Percentiles rank a stretch among this genome's conserved stretches.
These are phyloP conservation scores for Drosera capensis DNA, from an alignment of 148 eudicot species.

Conservation along the genomic window DNA sequence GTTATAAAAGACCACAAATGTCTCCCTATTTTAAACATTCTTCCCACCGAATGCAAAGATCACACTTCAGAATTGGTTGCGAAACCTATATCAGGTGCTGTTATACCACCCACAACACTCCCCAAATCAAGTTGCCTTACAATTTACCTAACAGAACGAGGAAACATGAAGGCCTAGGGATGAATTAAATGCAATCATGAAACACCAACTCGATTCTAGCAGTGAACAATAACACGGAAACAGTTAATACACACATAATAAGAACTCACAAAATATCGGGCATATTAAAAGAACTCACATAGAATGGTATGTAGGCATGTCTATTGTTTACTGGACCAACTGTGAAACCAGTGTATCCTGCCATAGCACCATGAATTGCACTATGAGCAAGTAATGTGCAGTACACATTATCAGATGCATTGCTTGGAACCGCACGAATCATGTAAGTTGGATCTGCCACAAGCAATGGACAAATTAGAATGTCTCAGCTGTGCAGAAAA, in stretches of 20 bases:
- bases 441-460: slow-evolving; percentile 25
- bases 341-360: slow-evolving; percentile 35
- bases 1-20: too few relatives aligned
- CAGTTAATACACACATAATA: neutral
- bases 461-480: neutral
- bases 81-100: too few relatives aligned
- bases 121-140: too few relatives aligned
- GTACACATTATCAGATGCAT: slow-evolving; percentile 32
- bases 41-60: too few relatives aligned
- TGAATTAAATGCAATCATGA: slow-evolving; percentile 17
- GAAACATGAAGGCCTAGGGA: too few relatives aligned
- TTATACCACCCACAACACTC: too few relatives aligned
- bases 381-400: slow-evolving; percentile 32
- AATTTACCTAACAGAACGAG: too few relatives aligned
- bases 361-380: slow-evolving; percentile 36
- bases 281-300: slow-evolving; percentile 8
- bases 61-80: too few relatives aligned
- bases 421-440: slow-evolving; percentile 28
- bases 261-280: neutral
- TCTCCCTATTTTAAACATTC: too few relatives aligned
- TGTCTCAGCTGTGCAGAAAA: too few relatives aligned
- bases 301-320: slow-evolving; percentile 29
- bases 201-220: neutral
- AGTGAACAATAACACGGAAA: neutral
- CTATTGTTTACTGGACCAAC: slow-evolving; percentile 26